Evolutionary conservation across 2,329 filamentous ascomycete species (phyloP).

Genomic region (Talaromyces sp.): DNA sequence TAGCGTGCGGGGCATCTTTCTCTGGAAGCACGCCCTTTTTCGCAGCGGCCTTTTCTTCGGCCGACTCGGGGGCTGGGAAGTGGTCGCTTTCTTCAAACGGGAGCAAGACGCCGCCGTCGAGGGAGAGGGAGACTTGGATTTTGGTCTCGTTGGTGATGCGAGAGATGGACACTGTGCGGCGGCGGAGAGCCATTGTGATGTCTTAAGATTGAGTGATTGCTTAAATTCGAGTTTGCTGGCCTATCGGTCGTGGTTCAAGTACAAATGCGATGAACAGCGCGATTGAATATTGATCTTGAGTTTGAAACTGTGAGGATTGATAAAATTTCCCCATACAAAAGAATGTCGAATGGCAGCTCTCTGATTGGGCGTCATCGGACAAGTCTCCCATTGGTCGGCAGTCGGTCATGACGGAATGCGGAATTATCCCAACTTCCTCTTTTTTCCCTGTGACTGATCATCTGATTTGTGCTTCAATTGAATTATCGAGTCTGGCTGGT

Average conservation of each 20-base stretch:
- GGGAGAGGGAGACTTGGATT: constrained; percentile 85
- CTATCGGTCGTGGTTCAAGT: too few species aligned
- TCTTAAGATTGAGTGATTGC: background rate
- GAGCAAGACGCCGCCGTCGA: constrained; percentile 74
- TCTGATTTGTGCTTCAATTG: background rate
- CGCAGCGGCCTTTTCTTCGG: constrained; percentile 48
- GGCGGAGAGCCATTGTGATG: constrained; percentile 9
- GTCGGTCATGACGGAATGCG: constrained; percentile 6
- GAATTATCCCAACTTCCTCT: background rate
- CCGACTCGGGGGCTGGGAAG: constrained; percentile 64
- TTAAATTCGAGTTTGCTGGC: background rate
- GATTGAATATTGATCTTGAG: background rate
- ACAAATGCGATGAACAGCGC: background rate
- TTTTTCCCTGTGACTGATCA: background rate
- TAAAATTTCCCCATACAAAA: constrained; percentile 3
- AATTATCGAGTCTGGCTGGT: background rate
- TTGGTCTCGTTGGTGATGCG: constrained; percentile 98
- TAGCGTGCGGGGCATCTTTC: constrained; percentile 65
- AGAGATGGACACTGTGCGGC: constrained; percentile 71
- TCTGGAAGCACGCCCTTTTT: constrained; percentile 42
- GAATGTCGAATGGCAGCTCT: constrained; percentile 1
- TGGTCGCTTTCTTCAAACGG: constrained; percentile 39
- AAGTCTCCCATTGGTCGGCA: constrained; percentile 1
- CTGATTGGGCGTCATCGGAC: constrained; percentile 10
- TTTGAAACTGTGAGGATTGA: background rate